Evolutionary conservation across 345 rosid species (phyloP).

Genomic region (Rhizophora apiculata): DNA sequence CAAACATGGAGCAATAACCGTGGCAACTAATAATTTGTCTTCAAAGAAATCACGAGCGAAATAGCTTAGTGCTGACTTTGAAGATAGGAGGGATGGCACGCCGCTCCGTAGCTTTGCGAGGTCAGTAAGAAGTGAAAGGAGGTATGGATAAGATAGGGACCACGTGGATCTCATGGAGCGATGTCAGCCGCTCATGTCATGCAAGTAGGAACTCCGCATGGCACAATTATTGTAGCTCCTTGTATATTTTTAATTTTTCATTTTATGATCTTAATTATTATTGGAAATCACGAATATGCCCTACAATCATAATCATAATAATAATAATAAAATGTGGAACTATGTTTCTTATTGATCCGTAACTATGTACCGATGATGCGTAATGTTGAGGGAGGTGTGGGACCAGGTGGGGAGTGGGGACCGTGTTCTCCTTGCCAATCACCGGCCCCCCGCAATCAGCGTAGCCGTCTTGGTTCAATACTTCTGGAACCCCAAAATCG

Average conservation of each 20-base stretch:
- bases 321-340: too few species aligned
- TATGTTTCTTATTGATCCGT: too few species aligned
- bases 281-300: too few species aligned
- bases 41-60: background rate
- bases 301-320: too few species aligned
- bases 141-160: conserved; percentile 24
- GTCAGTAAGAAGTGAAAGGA: background rate
- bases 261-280: too few species aligned
- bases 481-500: background rate
- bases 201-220: background rate
- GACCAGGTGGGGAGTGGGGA: background rate
- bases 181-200: conserved; percentile 41
- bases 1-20: too few species aligned
- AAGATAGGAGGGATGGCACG: background rate
- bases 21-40: too few species aligned
- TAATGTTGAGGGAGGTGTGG: background rate
- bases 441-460: conserved; percentile 39
- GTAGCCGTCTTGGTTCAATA: conserved; percentile 23
- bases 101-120: background rate
- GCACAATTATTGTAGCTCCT: too few species aligned
- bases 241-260: too few species aligned
- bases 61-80: background rate
- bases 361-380: background rate
- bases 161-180: conserved; percentile 49
- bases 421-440: background rate